A percentile compares a stretch with the other conserved stretches of the same genome.
Conservation (phyloP, 1,284 basidiomycete species). For the Erythrobasidium hasegawianum region DNA sequence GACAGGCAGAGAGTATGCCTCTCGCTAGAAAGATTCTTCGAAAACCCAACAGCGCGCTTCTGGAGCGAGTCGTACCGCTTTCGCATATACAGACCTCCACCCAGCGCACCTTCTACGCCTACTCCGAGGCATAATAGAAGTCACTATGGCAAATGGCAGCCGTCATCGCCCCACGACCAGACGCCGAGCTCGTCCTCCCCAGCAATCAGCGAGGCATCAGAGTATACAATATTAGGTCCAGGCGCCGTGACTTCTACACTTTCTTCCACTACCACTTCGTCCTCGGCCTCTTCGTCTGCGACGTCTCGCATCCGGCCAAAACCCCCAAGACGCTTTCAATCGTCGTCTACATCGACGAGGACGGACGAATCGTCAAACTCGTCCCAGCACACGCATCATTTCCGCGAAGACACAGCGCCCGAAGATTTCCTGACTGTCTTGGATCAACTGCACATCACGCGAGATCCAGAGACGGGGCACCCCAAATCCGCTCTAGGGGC, state of each 20-base stretch:
- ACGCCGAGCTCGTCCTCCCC: too few relatives aligned
- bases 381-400: not conserved
- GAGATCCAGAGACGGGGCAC: not conserved
- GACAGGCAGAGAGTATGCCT: slow-evolving; percentile 13
- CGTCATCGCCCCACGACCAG: too few relatives aligned
- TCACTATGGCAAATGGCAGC: too few relatives aligned
- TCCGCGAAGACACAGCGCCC: not conserved
- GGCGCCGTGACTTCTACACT: too few relatives aligned
- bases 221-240: too few relatives aligned
- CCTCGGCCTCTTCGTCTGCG: too few relatives aligned
- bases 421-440: slow-evolving; percentile 21
- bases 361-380: not conserved
- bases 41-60: slow-evolving; percentile 14
- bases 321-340: too few relatives aligned
- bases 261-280: too few relatives aligned
- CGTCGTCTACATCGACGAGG: not conserved
- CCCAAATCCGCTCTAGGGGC: slow-evolving; percentile 7
- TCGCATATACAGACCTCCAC: not conserved
- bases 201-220: too few relatives aligned
- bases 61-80: slow-evolving; percentile 30
- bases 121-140: not conserved
- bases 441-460: slow-evolving; percentile 22
- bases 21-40: slow-evolving; percentile 5
- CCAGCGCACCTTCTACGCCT: not conserved
- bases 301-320: too few relatives aligned